Base-by-base conservation (phyloP, 208 protist genomes). In the Leishmania arabica region DNA sequence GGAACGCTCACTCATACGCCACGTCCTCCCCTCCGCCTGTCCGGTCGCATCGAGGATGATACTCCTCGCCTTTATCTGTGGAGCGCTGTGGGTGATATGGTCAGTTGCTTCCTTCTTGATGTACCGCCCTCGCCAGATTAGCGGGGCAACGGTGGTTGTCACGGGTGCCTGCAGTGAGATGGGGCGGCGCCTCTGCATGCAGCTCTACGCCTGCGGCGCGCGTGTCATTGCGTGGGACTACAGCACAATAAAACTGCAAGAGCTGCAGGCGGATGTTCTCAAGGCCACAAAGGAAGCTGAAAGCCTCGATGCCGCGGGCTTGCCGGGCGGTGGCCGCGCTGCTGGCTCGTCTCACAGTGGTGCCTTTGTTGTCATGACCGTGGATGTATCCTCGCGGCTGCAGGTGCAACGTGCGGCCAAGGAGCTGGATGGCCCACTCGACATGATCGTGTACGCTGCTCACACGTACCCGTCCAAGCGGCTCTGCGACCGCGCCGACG, bases 211-310 rank as follows among this genome's bases (percentile, higher is more conserved):
- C 15, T 78, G 81, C 31, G 87, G 85, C 24, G 90, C 90, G 7
- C 83, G 77, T 47, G 87, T 95, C 1, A 80, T 92, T 64, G 90
- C 91, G 27, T 95, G 90, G 92, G 92, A 95, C 68, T 78, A 84
- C 47, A 87, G 80, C 47, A 89, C 88, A 51, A 76, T 83, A 17
- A 88, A 88, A 51, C 82, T 95, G 27, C 84, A 91, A 11, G 84
- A 93, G 49, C 81, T 95, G 58, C 75, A 84, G 49, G 51, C 71
- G 9, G 90, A 91, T 15, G 86, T 88, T 31, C 75, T 74, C 53
- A 71, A 73, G 40, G 75, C 70, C 42, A n/a, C 62, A 11, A 21
- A 54, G 2, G 66, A 31, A 24, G 74, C 9, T 19, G 31, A 58
- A 13, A n/a, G 40, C 60, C 53, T 2, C 42, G 68, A 47, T 42